Evolutionary conservation across 768 basidiomycete species (phyloP).

Genomic region (Rhizopogon vulgaris): DNA sequence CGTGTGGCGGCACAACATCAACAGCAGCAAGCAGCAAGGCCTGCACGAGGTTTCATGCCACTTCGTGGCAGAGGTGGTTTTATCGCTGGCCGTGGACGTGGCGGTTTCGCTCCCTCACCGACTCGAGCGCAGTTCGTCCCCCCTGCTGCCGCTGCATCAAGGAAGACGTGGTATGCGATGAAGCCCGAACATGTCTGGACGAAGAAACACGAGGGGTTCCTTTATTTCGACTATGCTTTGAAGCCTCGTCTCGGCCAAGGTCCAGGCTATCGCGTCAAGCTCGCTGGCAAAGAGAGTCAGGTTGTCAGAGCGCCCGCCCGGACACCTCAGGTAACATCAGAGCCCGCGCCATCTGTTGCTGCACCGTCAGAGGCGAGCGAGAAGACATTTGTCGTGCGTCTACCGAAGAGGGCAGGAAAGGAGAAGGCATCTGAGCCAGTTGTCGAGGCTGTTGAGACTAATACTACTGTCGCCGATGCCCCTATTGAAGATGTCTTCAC

Average conservation of each 20-base stretch:
- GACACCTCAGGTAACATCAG: conserved; percentile 6
- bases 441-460: conserved; percentile 13
- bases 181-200: conserved; percentile 83
- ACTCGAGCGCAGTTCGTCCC: conserved; percentile 23
- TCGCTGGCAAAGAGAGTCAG: conserved; percentile 44
- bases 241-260: conserved; percentile 55
- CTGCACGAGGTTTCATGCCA: conserved; percentile 28
- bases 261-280: conserved; percentile 52
- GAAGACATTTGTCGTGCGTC: conserved; percentile 44
- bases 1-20: conserved; percentile 30
- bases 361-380: conserved; percentile 37
- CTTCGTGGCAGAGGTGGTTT: conserved; percentile 45
- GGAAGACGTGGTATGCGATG: conserved; percentile 62
- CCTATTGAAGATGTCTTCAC: conserved; percentile 52
- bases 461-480: conserved; percentile 29
- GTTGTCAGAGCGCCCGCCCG: conserved; percentile 37
- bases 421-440: conserved; percentile 24
- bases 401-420: conserved; percentile 40
- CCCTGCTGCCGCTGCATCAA: conserved; percentile 22
- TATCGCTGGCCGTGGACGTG: conserved; percentile 36
- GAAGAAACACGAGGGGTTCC: conserved; percentile 71
- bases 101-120: conserved; percentile 30
- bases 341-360: conserved; percentile 12
- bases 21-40: conserved; percentile 24
- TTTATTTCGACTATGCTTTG: conserved; percentile 56